phyloP scores from a whole-genome alignment of 192 early-diverging fungal genomes.

The Spinellus fusiger region DNA sequence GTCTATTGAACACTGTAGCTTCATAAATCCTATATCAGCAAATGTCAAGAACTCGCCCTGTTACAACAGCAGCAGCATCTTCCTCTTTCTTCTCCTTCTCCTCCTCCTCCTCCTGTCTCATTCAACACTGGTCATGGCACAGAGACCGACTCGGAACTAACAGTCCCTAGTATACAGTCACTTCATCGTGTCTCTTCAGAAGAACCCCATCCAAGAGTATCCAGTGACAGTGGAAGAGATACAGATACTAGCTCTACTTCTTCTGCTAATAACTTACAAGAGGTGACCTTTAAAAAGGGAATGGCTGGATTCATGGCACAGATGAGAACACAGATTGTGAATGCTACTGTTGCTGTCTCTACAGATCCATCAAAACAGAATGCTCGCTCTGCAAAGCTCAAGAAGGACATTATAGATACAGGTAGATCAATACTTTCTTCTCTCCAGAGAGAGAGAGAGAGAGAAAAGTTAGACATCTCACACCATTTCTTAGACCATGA shows the following conservation, averaged over 20 bases:
- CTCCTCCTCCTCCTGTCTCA: neutral
- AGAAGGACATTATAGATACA: conserved; percentile 27
- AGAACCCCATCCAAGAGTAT: conserved; percentile 3
- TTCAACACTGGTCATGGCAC: neutral
- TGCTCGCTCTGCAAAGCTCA: conserved; percentile 17
- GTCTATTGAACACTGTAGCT: neutral
- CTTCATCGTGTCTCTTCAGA: neutral
- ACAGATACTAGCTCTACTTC: neutral
- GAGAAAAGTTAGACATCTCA: neutral
- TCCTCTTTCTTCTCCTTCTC: neutral
- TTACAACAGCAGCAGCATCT: neutral
- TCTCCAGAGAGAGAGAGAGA: neutral
- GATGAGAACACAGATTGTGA: conserved; percentile 17
- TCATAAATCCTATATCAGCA: conserved; percentile 9
- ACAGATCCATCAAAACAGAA: conserved; percentile 22
- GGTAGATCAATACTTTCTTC: conserved; percentile 9
- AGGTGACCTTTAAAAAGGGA: conserved; percentile 8
- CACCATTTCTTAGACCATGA: conserved; percentile 10
- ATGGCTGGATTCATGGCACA: conserved; percentile 21
- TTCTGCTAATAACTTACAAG: neutral
- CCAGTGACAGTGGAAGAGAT: conserved; percentile 8
- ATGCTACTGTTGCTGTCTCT: neutral
- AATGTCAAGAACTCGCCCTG: conserved; percentile 7
- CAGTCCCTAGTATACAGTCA: neutral
- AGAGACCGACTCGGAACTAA: neutral